A percentile compares a stretch with the other conserved stretches of the same genome.
Evolutionary conservation across 306 rosid genomes (phyloP).

Genomic region (Cicer pinnatifidum): DNA sequence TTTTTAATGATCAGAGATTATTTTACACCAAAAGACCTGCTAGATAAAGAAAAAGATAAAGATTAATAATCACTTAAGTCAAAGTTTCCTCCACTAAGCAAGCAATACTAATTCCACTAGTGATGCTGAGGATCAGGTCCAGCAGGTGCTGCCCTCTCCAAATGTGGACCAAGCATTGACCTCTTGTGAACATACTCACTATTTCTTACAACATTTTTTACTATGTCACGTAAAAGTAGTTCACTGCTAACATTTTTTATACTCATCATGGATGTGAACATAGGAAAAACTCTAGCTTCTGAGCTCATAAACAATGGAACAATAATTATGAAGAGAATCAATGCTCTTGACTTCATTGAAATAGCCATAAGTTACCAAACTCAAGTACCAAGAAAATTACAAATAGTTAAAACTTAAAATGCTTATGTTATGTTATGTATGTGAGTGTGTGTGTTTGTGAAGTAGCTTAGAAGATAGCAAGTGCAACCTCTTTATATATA

Average conservation of each 20-base stretch:
- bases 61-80: constrained; percentile 10
- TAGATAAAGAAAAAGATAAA: constrained; percentile 13
- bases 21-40: background rate
- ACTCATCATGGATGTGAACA: constrained; percentile 28
- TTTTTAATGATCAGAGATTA: background rate
- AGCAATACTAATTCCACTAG: constrained; percentile 32
- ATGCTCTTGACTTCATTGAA: constrained; percentile 45
- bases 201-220: background rate
- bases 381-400: constrained; percentile 5
- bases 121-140: constrained; percentile 74
- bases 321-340: constrained; percentile 39
- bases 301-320: constrained; percentile 47
- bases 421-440: background rate
- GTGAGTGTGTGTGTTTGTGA: background rate
- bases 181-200: constrained; percentile 36
- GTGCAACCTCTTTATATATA: constrained; percentile 46
- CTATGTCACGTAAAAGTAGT: constrained; percentile 40
- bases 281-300: constrained; percentile 46
- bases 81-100: constrained; percentile 21
- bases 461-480: constrained; percentile 21
- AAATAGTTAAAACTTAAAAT: constrained; percentile 12
- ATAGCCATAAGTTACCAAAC: constrained; percentile 42
- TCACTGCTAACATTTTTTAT: constrained; percentile 43
- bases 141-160: constrained; percentile 49
- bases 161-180: constrained; percentile 42